Evolutionary conservation across 768 basidiomycete genomes (phyloP).

Genomic region (Asterophora parasitica): DNA sequence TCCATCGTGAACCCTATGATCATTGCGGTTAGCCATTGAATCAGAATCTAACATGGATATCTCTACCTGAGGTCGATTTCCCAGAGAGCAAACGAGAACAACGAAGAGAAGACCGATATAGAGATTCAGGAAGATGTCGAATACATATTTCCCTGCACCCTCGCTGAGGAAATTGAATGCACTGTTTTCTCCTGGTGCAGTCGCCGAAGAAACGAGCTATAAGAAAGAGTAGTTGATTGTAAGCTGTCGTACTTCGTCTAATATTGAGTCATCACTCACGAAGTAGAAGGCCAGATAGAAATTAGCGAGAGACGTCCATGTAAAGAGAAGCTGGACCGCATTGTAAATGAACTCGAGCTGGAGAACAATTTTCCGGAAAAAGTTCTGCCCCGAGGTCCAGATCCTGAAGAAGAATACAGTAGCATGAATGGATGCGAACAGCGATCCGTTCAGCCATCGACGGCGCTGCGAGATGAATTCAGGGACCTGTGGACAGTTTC

Average conservation of each 20-base stretch:
- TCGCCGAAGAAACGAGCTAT: slow-evolving; percentile 79
- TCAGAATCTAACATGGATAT: slow-evolving; percentile 1
- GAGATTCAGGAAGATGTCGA: slow-evolving; percentile 75
- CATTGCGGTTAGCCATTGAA: not conserved
- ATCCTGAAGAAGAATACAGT: slow-evolving; percentile 86
- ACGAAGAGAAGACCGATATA: slow-evolving; percentile 86
- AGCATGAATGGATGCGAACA: slow-evolving; percentile 92
- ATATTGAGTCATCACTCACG: slow-evolving; percentile 41
- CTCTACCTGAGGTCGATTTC: slow-evolving; percentile 73
- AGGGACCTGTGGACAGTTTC: slow-evolving; percentile 45
- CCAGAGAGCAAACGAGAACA: slow-evolving; percentile 80
- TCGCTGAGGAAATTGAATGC: slow-evolving; percentile 80
- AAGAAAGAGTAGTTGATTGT: slow-evolving; percentile 17
- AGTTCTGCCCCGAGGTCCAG: slow-evolving; percentile 87
- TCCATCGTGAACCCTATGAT: slow-evolving; percentile 76
- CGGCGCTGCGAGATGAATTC: slow-evolving; percentile 95
- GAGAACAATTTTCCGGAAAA: slow-evolving; percentile 77
- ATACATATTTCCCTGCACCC: slow-evolving; percentile 67
- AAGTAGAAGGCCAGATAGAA: slow-evolving; percentile 96
- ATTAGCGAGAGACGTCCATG: slow-evolving; percentile 92
- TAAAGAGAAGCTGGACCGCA: slow-evolving; percentile 81
- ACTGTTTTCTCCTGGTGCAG: slow-evolving; percentile 44
- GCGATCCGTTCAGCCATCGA: slow-evolving; percentile 83
- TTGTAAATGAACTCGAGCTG: slow-evolving; percentile 92
- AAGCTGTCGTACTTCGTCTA: not conserved